These are phyloP conservation scores for Candida vartiovaarae DNA, from an alignment of 805 yeast species.

Conservation along the genomic window DNA sequence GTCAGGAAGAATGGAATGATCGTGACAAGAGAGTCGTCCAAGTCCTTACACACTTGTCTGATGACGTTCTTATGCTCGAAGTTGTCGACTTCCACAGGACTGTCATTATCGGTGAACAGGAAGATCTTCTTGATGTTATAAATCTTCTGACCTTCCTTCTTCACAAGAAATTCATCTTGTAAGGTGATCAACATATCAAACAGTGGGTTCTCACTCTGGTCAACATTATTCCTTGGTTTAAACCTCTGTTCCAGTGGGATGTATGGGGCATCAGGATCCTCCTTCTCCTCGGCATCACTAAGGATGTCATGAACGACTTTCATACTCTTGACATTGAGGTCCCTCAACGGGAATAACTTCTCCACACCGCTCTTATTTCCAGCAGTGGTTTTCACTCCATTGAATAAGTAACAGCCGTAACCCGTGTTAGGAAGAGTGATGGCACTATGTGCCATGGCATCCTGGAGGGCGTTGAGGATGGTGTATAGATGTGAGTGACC, in stretches of 20 bases:
- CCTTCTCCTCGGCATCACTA: constrained; percentile 31
- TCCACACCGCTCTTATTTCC: constrained; percentile 37
- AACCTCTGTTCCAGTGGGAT: constrained; percentile 25
- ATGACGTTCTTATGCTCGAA: constrained; percentile 37
- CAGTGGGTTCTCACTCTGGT: constrained; percentile 25
- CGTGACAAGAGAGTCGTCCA: constrained; percentile 43
- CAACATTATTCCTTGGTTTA: constrained; percentile 18
- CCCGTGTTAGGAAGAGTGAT: constrained; percentile 64
- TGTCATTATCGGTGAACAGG: constrained; percentile 69
- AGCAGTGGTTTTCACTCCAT: constrained; percentile 32
- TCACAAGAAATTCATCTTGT: constrained; percentile 46
- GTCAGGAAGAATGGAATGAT: constrained; percentile 61
- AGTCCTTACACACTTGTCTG: constrained; percentile 52
- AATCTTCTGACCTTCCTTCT: constrained; percentile 31
- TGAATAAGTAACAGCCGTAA: constrained; percentile 63
- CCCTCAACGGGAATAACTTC: constrained; percentile 44
- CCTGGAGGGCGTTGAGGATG: constrained; percentile 49
- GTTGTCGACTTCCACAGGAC: constrained; percentile 45
- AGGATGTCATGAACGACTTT: constrained; percentile 45
- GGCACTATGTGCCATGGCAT: constrained; percentile 59
- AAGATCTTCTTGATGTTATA: constrained; percentile 56
- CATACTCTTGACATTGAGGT: constrained; percentile 51
- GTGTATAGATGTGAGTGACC: constrained; percentile 39
- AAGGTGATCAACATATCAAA: constrained; percentile 41
- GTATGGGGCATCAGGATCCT: constrained; percentile 12